Conservation (phyloP, 1,284 basidiomycete genomes). For the Neonothopanus nambi region DNA sequence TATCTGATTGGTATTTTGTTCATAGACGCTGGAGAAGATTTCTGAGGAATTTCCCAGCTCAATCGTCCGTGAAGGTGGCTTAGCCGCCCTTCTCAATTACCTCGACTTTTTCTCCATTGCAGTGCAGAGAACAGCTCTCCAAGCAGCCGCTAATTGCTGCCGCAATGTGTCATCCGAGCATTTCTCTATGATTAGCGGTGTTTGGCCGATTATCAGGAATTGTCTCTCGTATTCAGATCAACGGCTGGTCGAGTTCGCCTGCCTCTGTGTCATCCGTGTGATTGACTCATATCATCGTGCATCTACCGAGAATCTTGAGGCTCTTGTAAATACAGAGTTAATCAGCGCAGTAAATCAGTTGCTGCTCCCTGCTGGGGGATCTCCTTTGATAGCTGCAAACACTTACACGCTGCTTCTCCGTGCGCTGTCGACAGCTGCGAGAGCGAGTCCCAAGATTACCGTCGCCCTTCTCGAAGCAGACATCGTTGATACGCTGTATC, state of each 20-base stretch:
- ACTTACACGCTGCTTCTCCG: conserved; percentile 90
- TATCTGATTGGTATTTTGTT: conserved; percentile 17
- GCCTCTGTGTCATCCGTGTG: conserved; percentile 88
- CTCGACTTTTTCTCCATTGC: conserved; percentile 97
- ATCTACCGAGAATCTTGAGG: conserved; percentile 82
- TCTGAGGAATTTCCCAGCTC: conserved; percentile 94
- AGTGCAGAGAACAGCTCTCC: conserved; percentile 93
- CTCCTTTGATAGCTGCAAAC: conserved; percentile 77
- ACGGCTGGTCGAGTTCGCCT: conserved; percentile 91
- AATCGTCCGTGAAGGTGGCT: conserved; percentile 91
- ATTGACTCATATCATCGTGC: conserved; percentile 89
- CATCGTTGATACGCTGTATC: conserved; percentile 88
- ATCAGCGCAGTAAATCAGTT: conserved; percentile 84
- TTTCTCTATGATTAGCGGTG: conserved; percentile 84
- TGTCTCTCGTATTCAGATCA: conserved; percentile 91
- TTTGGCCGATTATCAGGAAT: conserved; percentile 91
- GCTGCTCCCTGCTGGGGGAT: conserved; percentile 84
- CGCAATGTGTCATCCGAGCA: conserved; percentile 86
- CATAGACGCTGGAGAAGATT: conserved; percentile 93
- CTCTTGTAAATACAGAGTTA: conserved; percentile 80
- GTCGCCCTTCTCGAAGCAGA: conserved; percentile 86
- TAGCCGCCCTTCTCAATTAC: conserved; percentile 88
- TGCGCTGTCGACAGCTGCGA: conserved; percentile 82
- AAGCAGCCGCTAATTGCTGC: conserved; percentile 94
- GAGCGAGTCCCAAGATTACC: conserved; percentile 85